Base-by-base conservation (phyloP, 306 rosid species). In the Trichosanthes cucumerina region DNA sequence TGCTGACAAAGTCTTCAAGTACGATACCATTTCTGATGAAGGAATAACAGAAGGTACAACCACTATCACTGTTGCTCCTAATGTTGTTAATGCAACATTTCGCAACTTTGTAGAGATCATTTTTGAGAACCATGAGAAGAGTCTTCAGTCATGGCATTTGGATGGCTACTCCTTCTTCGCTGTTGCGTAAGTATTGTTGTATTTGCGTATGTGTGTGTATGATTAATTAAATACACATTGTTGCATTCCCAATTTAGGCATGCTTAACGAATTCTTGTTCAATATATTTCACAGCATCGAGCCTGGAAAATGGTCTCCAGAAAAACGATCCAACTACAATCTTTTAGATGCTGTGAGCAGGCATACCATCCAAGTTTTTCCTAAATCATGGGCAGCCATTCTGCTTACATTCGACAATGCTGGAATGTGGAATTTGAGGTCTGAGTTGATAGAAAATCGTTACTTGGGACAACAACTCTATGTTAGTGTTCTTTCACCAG, bases 121-220 rank as follows among this genome's bases (percentile, higher is more conserved):
- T 76, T 89, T 93, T 7, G 98, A 93, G 89, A 93, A 93, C 78
- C 96, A 49, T 1, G 96, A 89, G 81, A 91, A 89, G 80, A 88
- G 84, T 81, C 19, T 89, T 11, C 96, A 91, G 41, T 85, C 96
- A 0, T 93, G 89, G 86, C 85, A 93, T 70, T 49, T 93, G 52
- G 71, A 63, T 8, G 98, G 97, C 38, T 86, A 89, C 80, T 75
- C 63, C 33, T 57, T 57, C 33, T 57, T 57, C 6, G 63, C 63
- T 4, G 63, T 57, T 10, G 63, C 63, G 63, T 57, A 57, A 57
- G 63, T 57, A 9, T 57, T 9, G 7, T 47, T 47, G 53, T 6
- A 46, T 46, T 11, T 47, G 5, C 13, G 49, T 9, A 11, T 11
- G 49, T 3, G 15, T 44, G 33, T 28, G 33, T 28, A 28, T 28